These are phyloP conservation scores for Xylaria hypoxylon DNA, from an alignment of 2,329 filamentous ascomycete genomes.

Conservation along the genomic window DNA sequence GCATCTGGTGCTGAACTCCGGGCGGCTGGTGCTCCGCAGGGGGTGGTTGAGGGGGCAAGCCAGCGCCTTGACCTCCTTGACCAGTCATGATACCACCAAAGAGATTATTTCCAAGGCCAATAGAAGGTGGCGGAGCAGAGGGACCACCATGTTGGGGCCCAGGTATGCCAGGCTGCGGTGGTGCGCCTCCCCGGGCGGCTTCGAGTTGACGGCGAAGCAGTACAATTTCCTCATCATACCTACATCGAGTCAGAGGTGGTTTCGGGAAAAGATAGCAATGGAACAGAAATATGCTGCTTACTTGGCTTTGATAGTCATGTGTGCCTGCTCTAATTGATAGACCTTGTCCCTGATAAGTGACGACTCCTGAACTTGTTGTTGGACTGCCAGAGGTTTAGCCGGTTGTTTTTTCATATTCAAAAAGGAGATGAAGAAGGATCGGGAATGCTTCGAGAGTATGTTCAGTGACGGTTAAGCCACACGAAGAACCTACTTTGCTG, in stretches of 20 bases:
- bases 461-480: too few species aligned
- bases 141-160: constrained; percentile 82
- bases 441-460: background rate
- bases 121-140: constrained; percentile 83
- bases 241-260: constrained; percentile 55
- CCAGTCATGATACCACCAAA: constrained; percentile 98
- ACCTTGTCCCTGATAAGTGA: constrained; percentile 94
- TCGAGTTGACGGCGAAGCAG: constrained; percentile 89
- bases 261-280: background rate
- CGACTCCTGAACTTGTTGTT: constrained; percentile 92
- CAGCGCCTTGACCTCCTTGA: constrained; percentile 82
- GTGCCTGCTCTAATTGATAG: constrained; percentile 89
- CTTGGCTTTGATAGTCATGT: constrained; percentile 91
- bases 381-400: constrained; percentile 68
- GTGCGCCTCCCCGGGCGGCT: constrained; percentile 73
- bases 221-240: constrained; percentile 92
- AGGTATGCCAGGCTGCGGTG: constrained; percentile 67
- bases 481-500: constrained; percentile 82
- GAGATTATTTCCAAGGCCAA: constrained; percentile 90
- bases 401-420: constrained; percentile 19
- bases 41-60: constrained; percentile 77
- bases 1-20: constrained; percentile 70
- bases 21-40: constrained; percentile 71
- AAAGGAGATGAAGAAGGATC: background rate
- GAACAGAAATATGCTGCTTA: constrained; percentile 60